Percentiles rank a stretch among this genome's conserved stretches.
phyloP scores from a whole-genome alignment of 139 green algal species.

The Dunaliella sp. region DNA sequence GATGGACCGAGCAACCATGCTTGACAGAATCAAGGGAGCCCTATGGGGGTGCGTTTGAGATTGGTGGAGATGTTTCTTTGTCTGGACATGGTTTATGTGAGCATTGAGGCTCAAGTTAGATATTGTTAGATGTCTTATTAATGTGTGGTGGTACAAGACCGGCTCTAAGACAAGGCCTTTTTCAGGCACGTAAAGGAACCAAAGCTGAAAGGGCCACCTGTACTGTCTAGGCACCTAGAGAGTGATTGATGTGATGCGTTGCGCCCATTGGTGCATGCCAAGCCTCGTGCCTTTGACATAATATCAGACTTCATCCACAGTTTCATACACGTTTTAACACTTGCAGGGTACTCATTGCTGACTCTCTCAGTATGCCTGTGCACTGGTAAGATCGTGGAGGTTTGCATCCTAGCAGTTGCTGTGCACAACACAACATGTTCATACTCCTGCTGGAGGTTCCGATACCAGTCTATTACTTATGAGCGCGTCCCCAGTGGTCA shows the following conservation, averaged over 20 bases:
- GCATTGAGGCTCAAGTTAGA: neutral
- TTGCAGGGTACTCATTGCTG: conserved; percentile 44
- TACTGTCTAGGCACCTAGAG: neutral
- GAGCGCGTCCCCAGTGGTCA: too few species aligned
- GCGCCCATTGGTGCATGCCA: neutral
- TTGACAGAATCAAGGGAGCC: conserved; percentile 38
- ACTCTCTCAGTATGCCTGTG: conserved; percentile 54
- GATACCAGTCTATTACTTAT: too few species aligned
- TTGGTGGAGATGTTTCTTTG: neutral
- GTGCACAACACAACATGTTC: neutral
- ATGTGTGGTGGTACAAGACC: too few species aligned
- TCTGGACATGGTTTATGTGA: neutral
- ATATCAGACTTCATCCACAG: too few species aligned
- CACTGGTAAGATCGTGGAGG: conserved; percentile 23
- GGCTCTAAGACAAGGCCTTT: too few species aligned
- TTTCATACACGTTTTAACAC: too few species aligned
- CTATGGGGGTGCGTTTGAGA: conserved; percentile 32
- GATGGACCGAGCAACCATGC: conserved; percentile 18
- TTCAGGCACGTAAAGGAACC: too few species aligned
- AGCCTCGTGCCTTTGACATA: too few species aligned
- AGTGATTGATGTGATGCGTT: neutral
- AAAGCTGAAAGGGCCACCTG: neutral
- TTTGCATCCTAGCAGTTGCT: neutral
- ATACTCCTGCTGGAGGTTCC: neutral
- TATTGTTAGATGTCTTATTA: neutral